These are phyloP conservation scores for Phytopythium litorale DNA, from an alignment of 352 stramenopile species.

Conservation along the genomic window DNA sequence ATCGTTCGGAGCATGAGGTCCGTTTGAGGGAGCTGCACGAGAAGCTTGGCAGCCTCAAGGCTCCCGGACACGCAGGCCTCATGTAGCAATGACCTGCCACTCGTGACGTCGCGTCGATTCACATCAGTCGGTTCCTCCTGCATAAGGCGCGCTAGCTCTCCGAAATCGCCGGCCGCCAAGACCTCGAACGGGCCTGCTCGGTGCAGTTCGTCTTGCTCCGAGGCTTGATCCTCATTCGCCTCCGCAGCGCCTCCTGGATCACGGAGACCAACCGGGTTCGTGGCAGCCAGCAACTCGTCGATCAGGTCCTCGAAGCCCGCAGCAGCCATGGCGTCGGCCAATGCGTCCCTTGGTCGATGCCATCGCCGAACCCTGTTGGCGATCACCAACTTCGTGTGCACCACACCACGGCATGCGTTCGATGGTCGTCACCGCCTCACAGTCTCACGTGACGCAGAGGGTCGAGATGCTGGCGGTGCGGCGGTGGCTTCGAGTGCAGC, in stretches of 20 bases:
- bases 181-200: slow-evolving; percentile 17
- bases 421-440: neutral
- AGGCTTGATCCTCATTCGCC: neutral
- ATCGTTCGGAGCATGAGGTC: slow-evolving; percentile 63
- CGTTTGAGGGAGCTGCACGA: slow-evolving; percentile 38
- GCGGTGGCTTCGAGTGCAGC: neutral
- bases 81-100: slow-evolving; percentile 55
- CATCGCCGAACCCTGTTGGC: no score
- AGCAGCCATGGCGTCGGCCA: slow-evolving; percentile 7
- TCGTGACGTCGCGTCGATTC: slow-evolving; percentile 31
- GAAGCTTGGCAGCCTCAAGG: slow-evolving; percentile 47
- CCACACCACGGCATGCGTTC: neutral
- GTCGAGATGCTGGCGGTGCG: neutral
- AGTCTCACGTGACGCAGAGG: neutral
- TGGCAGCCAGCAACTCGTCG: slow-evolving; percentile 36
- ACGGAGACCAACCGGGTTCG: neutral
- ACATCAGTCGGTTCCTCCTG: slow-evolving; percentile 9
- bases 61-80: slow-evolving; percentile 51
- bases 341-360: no score
- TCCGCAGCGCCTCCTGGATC: neutral
- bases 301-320: slow-evolving; percentile 33
- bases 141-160: slow-evolving; percentile 22
- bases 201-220: neutral
- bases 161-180: slow-evolving; percentile 22
- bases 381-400: neutral